Percentiles rank a stretch among this genome's conserved stretches.
phyloP scores from a whole-genome alignment of 78 protist species.

The Dictyostelium purpureum region DNA sequence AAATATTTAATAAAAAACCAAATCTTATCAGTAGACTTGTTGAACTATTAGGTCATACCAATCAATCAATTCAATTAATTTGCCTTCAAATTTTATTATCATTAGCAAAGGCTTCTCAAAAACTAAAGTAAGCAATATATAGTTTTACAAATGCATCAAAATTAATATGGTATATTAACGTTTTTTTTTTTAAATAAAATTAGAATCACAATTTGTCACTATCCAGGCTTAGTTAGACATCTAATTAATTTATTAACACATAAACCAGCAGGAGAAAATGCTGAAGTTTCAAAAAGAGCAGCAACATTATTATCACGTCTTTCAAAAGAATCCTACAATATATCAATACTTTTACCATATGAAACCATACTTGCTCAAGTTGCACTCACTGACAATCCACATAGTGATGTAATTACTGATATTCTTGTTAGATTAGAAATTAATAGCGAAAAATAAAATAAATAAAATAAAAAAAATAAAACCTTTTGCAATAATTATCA shows the following conservation, averaged over 20 bases:
- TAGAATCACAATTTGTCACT: slow-evolving; percentile 64
- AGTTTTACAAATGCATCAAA: background rate
- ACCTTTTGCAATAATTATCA: too few species aligned
- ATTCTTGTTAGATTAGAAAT: slow-evolving; percentile 46
- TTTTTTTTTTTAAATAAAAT: background rate
- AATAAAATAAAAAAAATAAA: background rate
- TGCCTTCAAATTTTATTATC: slow-evolving; percentile 8
- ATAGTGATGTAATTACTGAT: slow-evolving; percentile 25
- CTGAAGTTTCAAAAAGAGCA: slow-evolving; percentile 47
- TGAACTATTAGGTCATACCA: slow-evolving; percentile 41
- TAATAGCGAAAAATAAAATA: background rate
- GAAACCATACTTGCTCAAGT: slow-evolving; percentile 55
- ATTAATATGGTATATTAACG: background rate
- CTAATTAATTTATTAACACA: slow-evolving; percentile 29
- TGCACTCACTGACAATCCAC: slow-evolving; percentile 56
- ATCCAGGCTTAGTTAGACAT: slow-evolving; percentile 38
- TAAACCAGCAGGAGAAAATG: slow-evolving; percentile 30
- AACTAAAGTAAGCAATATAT: slow-evolving; percentile 28
- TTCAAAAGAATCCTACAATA: slow-evolving; percentile 35
- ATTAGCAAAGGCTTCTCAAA: slow-evolving; percentile 35
- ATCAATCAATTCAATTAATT: slow-evolving; percentile 17
- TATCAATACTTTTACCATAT: slow-evolving; percentile 9
- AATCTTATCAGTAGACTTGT: slow-evolving; percentile 30
- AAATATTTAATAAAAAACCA: background rate
- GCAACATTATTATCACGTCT: slow-evolving; percentile 17